These are phyloP conservation scores for Leptomonas pyrrhocoris DNA, from an alignment of 208 protist species.

Conservation along the genomic window DNA sequence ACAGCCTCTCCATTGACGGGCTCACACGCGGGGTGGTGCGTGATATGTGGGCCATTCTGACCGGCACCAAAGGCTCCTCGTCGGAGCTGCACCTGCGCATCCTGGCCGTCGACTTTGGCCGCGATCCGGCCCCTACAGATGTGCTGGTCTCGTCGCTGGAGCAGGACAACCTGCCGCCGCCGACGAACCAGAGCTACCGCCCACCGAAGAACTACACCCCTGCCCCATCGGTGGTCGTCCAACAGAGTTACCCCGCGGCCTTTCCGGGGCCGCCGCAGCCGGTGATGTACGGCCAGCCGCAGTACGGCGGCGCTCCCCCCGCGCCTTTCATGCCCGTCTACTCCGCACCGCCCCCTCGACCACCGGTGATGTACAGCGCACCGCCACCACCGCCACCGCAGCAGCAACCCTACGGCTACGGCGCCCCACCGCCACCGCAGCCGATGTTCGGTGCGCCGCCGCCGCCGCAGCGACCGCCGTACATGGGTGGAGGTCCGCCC, in stretches of 20 bases:
- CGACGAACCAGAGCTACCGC: conserved; percentile 30
- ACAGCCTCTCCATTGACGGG: conserved; percentile 60
- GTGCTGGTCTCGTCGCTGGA: conserved; percentile 34
- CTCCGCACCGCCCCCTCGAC: conserved; percentile 5
- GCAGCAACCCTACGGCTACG: conserved; percentile 8
- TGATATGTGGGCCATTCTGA: conserved; percentile 64
- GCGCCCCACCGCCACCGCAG: conserved; percentile 12
- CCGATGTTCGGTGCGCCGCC: conserved; percentile 20
- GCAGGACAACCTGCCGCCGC: conserved; percentile 22
- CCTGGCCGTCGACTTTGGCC: conserved; percentile 68
- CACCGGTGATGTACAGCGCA: conserved; percentile 13
- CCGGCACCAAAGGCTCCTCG: conserved; percentile 39
- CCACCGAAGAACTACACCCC: conserved; percentile 20
- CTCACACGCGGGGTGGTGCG: conserved; percentile 55
- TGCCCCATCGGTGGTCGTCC: conserved; percentile 1
- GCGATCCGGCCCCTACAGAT: conserved; percentile 27
- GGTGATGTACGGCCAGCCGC: conserved; percentile 19
- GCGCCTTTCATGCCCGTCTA: not conserved
- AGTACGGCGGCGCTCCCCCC: not conserved
- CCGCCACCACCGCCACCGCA: conserved; percentile 11
- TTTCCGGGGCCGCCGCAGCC: conserved; percentile 29
- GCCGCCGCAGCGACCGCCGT: conserved; percentile 10
- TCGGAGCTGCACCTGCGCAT: conserved; percentile 66
- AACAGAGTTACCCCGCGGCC: conserved; percentile 16
- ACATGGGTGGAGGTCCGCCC: conserved; percentile 17